A percentile compares a stretch with the other conserved stretches of the same genome.
Evolutionary conservation across 495 filamentous ascomycete genomes (phyloP).

Genomic region (Delitschia confertaspora): DNA sequence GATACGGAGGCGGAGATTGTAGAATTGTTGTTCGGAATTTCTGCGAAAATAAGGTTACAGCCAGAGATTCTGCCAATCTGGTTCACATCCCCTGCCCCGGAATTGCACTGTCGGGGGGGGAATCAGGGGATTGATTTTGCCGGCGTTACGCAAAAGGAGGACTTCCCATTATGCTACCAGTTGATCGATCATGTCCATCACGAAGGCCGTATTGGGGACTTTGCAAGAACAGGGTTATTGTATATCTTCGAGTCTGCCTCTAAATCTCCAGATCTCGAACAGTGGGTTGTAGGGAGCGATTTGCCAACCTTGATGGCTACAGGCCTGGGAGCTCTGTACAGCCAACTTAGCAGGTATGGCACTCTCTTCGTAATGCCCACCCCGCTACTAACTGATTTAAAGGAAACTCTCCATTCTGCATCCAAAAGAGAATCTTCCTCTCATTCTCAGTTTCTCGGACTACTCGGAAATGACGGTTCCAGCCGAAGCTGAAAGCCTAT

Average conservation of each 20-base stretch:
- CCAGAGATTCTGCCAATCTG: slow-evolving; percentile 77
- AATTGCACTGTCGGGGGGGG: slow-evolving; percentile 31
- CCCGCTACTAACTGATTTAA: slow-evolving; percentile 1
- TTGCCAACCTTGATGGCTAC: slow-evolving; percentile 95
- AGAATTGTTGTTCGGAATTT: slow-evolving; percentile 85
- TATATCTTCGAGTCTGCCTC: slow-evolving; percentile 94
- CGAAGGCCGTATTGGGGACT: slow-evolving; percentile 86
- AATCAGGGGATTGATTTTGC: slow-evolving; percentile 59
- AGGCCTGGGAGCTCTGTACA: slow-evolving; percentile 89
- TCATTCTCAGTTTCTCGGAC: slow-evolving; percentile 79
- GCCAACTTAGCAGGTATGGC: slow-evolving; percentile 73
- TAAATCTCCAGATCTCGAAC: slow-evolving; percentile 68
- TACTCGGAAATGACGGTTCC: slow-evolving; percentile 54
- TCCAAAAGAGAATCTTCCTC: slow-evolving; percentile 56
- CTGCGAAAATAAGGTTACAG: slow-evolving; percentile 86
- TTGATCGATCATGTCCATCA: slow-evolving; percentile 94
- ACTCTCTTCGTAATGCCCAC: not conserved
- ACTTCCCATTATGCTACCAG: slow-evolving; percentile 92
- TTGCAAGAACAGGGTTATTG: slow-evolving; percentile 88
- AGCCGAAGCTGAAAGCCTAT: slow-evolving; percentile 60
- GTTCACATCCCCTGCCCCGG: slow-evolving; percentile 54
- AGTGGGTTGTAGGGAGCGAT: slow-evolving; percentile 96
- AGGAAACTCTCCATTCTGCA: slow-evolving; percentile 41
- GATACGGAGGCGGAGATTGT: slow-evolving; percentile 79
- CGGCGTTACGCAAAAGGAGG: slow-evolving; percentile 77